Evolutionary conservation across 805 yeast species (phyloP).

Genomic region (Sugiyamaella smithiae): DNA sequence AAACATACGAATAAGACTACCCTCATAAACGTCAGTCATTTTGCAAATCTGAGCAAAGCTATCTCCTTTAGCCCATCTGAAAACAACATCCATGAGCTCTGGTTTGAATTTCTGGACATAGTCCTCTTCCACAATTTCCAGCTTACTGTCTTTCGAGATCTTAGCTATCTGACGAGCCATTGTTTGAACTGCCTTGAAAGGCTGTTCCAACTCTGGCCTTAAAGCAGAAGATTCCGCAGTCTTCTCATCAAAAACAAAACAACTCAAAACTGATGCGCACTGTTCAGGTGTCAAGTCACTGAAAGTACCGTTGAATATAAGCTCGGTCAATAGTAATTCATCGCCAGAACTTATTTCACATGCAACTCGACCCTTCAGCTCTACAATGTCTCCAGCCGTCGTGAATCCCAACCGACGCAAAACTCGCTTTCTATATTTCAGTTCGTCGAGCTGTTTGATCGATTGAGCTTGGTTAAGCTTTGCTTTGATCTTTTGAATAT

Average conservation of each 20-base stretch:
- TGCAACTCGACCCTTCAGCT: constrained; percentile 95
- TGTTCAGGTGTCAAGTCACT: constrained; percentile 85
- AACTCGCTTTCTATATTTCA: constrained; percentile 89
- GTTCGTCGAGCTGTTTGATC: constrained; percentile 89
- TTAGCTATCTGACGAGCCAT: constrained; percentile 91
- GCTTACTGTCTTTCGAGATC: constrained; percentile 81
- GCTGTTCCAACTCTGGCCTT: constrained; percentile 89
- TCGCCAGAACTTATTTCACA: constrained; percentile 94
- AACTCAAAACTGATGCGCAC: constrained; percentile 86
- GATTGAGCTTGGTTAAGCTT: constrained; percentile 83
- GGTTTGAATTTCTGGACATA: constrained; percentile 89
- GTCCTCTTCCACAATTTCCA: constrained; percentile 87
- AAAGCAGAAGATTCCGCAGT: constrained; percentile 82
- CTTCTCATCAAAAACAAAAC: constrained; percentile 96
- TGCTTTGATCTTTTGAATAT: constrained; percentile 57
- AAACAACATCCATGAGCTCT: constrained; percentile 95
- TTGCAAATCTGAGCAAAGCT: constrained; percentile 94
- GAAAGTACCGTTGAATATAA: constrained; percentile 93
- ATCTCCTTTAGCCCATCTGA: constrained; percentile 95
- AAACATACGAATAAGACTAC: constrained; percentile 91
- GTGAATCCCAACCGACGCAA: constrained; percentile 88
- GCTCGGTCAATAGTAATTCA: constrained; percentile 73
- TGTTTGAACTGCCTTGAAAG: constrained; percentile 80
- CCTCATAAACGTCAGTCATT: constrained; percentile 98
- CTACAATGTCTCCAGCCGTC: constrained; percentile 85